phyloP scores from a whole-genome alignment of 2,329 filamentous ascomycete species.

The Calonectria henricotiae region DNA sequence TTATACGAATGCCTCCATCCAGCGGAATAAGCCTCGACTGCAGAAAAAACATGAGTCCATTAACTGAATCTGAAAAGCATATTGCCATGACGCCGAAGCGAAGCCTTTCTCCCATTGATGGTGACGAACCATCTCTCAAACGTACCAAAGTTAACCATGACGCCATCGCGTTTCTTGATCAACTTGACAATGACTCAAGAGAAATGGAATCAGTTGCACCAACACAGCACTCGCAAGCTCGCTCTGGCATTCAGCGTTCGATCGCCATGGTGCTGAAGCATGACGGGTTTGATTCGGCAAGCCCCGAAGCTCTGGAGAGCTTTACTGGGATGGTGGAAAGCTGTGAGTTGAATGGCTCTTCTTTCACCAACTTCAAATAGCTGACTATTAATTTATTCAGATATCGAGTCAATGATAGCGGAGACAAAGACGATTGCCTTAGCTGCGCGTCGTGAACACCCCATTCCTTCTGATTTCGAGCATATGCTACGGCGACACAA shows the following conservation, averaged over 20 bases:
- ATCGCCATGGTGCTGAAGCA: constrained; percentile 72
- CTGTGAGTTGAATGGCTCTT: constrained; percentile 63
- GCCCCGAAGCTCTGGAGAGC: constrained; percentile 72
- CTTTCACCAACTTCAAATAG: too few species aligned
- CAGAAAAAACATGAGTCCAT: not conserved
- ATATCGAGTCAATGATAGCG: constrained; percentile 66
- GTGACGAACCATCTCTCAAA: constrained; percentile 53
- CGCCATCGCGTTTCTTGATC: constrained; percentile 20
- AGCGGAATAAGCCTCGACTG: constrained; percentile 12
- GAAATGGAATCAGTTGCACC: constrained; percentile 48
- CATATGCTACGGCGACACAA: constrained; percentile 69
- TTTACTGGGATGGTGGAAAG: constrained; percentile 71
- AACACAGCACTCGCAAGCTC: constrained; percentile 56
- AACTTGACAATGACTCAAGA: constrained; percentile 40
- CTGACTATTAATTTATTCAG: constrained; percentile 57
- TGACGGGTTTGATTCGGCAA: constrained; percentile 73
- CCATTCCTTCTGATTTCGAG: constrained; percentile 73
- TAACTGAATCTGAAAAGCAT: not conserved
- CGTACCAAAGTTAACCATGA: constrained; percentile 47
- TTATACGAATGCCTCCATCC: not conserved
- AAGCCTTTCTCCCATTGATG: constrained; percentile 54
- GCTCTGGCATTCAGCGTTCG: constrained; percentile 67
- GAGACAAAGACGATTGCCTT: constrained; percentile 66
- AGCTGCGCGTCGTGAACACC: constrained; percentile 67
- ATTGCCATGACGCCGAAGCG: constrained; percentile 59